Percentiles rank a stretch among this genome's conserved stretches.
phyloP scores from a whole-genome alignment of 139 green algal species.

The Yamagishiella unicocca region DNA sequence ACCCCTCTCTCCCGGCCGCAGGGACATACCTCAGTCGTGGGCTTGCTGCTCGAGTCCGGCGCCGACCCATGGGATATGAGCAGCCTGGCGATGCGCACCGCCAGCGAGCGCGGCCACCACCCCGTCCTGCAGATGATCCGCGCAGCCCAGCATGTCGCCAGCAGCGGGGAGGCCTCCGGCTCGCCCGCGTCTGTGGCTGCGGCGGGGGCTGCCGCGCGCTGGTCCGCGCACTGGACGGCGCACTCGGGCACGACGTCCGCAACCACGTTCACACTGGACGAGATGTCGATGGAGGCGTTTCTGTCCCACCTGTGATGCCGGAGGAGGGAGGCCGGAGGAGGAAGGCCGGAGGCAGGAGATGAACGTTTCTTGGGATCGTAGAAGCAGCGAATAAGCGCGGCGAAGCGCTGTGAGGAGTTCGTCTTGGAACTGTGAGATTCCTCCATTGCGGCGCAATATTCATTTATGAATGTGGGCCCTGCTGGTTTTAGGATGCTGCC shows the following conservation, averaged over 20 bases:
- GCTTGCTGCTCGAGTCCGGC: constrained; percentile 3
- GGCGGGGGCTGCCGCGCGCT: background rate
- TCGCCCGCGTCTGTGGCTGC: background rate
- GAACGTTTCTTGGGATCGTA: too few relatives aligned
- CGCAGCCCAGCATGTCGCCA: background rate
- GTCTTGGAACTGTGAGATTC: too few relatives aligned
- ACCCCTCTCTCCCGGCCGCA: background rate
- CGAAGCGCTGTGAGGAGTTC: too few relatives aligned
- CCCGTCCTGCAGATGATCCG: background rate
- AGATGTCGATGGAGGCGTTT: background rate
- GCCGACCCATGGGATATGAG: constrained; percentile 13
- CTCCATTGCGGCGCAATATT: too few relatives aligned
- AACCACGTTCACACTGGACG: background rate
- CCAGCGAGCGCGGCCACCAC: constrained; percentile 6
- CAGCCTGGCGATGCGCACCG: background rate
- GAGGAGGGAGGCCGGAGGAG: too few relatives aligned
- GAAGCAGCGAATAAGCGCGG: too few relatives aligned
- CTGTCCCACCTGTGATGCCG: background rate
- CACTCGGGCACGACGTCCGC: background rate
- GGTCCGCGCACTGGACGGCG: background rate
- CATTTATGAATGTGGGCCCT: too few relatives aligned
- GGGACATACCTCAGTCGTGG: background rate
- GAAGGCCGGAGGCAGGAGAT: background rate
- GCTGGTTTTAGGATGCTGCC: too few relatives aligned
- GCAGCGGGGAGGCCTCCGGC: background rate